Evolutionary conservation across 768 basidiomycete species (phyloP).

Genomic region (Pholiota microspora): DNA sequence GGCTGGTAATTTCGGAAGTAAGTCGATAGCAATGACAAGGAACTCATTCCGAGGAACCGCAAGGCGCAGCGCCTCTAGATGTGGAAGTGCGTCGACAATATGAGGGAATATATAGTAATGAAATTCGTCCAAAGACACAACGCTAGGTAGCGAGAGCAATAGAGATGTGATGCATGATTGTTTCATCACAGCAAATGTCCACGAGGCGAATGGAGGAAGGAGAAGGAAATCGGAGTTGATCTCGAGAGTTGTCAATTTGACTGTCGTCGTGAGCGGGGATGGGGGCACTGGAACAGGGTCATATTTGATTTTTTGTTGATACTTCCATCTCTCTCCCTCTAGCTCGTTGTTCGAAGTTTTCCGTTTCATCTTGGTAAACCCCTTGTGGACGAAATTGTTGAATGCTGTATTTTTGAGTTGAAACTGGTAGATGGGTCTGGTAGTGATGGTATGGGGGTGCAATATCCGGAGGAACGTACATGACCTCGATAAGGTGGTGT

Average conservation of each 20-base stretch:
- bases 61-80: conserved; percentile 6
- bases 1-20: conserved; percentile 1
- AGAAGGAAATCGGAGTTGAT: conserved; percentile 11
- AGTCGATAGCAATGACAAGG: not conserved
- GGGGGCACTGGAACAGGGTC: not conserved
- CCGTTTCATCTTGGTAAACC: not conserved
- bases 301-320: conserved; percentile 1
- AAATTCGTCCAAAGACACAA: conserved; percentile 10
- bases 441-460: conserved; percentile 6
- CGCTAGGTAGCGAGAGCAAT: conserved; percentile 6
- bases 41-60: conserved; percentile 1
- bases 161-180: conserved; percentile 9
- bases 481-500: conserved; percentile 1
- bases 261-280: not conserved
- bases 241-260: conserved; percentile 5
- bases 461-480: conserved; percentile 9
- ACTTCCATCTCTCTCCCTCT: conserved; percentile 10
- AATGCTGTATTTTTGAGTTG: not conserved
- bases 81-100: conserved; percentile 5
- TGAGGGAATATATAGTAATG: conserved; percentile 9
- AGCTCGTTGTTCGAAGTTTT: not conserved
- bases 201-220: conserved; percentile 11
- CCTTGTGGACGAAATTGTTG: not conserved
- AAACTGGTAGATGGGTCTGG: conserved; percentile 9
- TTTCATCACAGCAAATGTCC: conserved; percentile 11